Percentiles rank a stretch among this genome's conserved stretches.
phyloP scores from a whole-genome alignment of 163 green algal genomes.

The Trebouxia gelatinosa region DNA sequence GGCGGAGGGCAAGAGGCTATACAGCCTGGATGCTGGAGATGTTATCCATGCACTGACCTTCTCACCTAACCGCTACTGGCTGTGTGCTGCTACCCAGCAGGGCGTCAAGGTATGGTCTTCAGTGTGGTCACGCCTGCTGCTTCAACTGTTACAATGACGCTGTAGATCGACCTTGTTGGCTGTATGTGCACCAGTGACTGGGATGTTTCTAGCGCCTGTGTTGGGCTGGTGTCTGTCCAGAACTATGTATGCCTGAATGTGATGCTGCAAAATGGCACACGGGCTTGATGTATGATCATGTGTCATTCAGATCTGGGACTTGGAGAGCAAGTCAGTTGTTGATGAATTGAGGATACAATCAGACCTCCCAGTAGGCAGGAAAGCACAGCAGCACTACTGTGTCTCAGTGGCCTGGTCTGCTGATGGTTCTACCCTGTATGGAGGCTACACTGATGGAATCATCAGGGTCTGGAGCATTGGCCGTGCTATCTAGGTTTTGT shows the following conservation, averaged over 20 bases:
- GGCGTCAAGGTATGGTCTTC: slow-evolving; percentile 64
- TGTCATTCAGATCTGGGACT: slow-evolving; percentile 97
- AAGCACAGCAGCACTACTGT: slow-evolving; percentile 89
- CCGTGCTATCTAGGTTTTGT: slow-evolving; percentile 28
- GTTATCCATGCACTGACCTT: slow-evolving; percentile 99
- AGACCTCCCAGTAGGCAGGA: slow-evolving; percentile 71
- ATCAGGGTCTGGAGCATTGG: slow-evolving; percentile 38
- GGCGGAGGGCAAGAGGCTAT: slow-evolving; percentile 96
- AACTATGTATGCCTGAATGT: no score
- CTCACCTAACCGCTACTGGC: slow-evolving; percentile 99
- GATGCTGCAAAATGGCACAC: no score
- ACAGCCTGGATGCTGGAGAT: slow-evolving; percentile 92
- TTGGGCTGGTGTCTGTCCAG: no score
- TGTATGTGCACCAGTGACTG: no score
- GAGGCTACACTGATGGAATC: slow-evolving; percentile 93
- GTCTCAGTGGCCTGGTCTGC: slow-evolving; percentile 92
- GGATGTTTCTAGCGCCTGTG: no score
- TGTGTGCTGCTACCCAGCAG: slow-evolving; percentile 92
- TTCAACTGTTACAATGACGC: no score
- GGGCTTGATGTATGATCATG: no score
- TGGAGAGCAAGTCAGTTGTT: slow-evolving; percentile 97
- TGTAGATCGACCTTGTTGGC: no score
- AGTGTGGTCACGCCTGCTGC: no score
- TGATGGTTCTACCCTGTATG: slow-evolving; percentile 94
- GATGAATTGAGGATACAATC: slow-evolving; percentile 95